phyloP scores from a whole-genome alignment of 306 rosid species.

The Sphenostylis stenocarpa region DNA sequence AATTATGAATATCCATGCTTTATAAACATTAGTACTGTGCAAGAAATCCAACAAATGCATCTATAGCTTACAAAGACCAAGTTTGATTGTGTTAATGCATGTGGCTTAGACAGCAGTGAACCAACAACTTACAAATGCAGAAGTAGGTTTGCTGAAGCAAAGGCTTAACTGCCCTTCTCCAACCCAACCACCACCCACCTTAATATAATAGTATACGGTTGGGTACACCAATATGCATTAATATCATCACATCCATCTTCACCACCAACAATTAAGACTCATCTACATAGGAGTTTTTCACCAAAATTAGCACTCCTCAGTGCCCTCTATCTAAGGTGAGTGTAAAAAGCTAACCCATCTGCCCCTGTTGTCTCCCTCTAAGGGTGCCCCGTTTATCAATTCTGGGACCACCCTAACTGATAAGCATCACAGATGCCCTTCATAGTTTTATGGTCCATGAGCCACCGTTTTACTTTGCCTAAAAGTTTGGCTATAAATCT shows the following conservation, averaged over 20 bases:
- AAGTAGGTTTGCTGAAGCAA: slow-evolving; percentile 34
- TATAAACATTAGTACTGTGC: neutral
- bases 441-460: neutral
- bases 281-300: slow-evolving; percentile 37
- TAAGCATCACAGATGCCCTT: slow-evolving; percentile 8
- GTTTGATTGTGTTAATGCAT: slow-evolving; percentile 19
- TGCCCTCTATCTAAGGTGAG: slow-evolving; percentile 33
- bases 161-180: slow-evolving; percentile 57
- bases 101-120: slow-evolving; percentile 25
- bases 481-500: slow-evolving; percentile 27
- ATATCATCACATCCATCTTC: slow-evolving; percentile 57
- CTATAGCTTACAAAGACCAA: neutral
- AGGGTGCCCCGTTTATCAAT: slow-evolving; percentile 39
- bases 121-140: slow-evolving; percentile 25
- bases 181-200: slow-evolving; percentile 64
- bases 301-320: slow-evolving; percentile 41
- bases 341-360: slow-evolving; percentile 37
- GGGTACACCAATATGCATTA: slow-evolving; percentile 71
- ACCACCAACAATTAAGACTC: slow-evolving; percentile 53
- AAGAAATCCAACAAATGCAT: neutral
- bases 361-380: slow-evolving; percentile 30
- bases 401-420: slow-evolving; percentile 44
- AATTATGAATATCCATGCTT: neutral
- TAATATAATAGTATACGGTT: slow-evolving; percentile 43
- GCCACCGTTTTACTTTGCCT: slow-evolving; percentile 25